These are phyloP conservation scores for Bisporella sp. DNA, from an alignment of 2,329 filamentous ascomycete genomes.

Conservation along the genomic window DNA sequence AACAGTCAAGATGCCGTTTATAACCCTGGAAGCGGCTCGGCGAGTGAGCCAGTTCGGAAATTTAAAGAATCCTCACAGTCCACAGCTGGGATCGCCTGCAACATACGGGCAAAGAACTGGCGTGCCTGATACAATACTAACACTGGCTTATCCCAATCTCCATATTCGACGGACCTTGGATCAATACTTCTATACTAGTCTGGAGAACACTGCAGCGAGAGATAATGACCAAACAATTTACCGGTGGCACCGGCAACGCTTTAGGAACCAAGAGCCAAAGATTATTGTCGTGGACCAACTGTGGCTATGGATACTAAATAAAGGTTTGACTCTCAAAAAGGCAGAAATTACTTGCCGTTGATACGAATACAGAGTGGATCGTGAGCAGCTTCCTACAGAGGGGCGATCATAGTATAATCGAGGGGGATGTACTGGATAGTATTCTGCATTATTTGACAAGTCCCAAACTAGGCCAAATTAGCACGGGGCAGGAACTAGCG, in stretches of 20 bases:
- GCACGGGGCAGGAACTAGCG: not conserved
- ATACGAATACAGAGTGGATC: no score
- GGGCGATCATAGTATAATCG: no score
- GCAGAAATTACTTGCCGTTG: no score
- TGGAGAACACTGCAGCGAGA: constrained; percentile 1
- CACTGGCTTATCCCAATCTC: not conserved
- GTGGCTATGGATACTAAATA: constrained; percentile 1
- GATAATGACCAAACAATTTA: constrained; percentile 10
- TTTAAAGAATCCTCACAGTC: not conserved
- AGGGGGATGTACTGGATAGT: no score
- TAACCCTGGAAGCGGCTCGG: no score
- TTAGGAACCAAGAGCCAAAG: not conserved
- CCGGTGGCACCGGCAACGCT: constrained; percentile 1
- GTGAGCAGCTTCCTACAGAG: no score
- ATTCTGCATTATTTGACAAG: no score
- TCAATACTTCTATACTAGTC: constrained; percentile 10
- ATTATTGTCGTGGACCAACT: constrained; percentile 2
- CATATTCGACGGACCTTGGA: constrained; percentile 10
- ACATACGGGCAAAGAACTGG: no score
- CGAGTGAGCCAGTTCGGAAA: no score
- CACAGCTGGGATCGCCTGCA: no score
- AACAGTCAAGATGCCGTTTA: not conserved
- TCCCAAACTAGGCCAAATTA: not conserved
- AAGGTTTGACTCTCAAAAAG: no score
- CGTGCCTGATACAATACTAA: no score